Evolutionary conservation across 306 rosid species (phyloP).

Genomic region (Sicyos baderoa): DNA sequence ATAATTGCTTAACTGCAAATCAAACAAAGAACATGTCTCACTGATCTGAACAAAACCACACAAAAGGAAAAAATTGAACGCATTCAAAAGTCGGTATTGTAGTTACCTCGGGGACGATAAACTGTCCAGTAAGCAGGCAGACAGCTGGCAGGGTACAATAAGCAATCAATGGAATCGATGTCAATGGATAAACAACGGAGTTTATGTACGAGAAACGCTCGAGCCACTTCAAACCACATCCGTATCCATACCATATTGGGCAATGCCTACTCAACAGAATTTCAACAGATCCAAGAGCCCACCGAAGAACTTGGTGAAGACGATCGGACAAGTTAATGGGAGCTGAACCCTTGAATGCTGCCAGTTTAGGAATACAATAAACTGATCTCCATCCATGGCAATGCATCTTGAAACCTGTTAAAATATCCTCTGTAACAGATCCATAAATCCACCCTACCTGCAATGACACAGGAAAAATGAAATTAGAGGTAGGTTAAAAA

Average conservation of each 20-base stretch:
- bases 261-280: conserved; percentile 75
- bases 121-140: conserved; percentile 85
- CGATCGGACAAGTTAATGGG: conserved; percentile 86
- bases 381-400: conserved; percentile 96
- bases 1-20: conserved; percentile 75
- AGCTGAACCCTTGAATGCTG: conserved; percentile 94
- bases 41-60: conserved; percentile 19
- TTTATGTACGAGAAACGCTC: conserved; percentile 89
- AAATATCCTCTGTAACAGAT: conserved; percentile 84
- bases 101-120: conserved; percentile 78
- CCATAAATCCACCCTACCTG: conserved; percentile 99
- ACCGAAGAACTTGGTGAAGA: conserved; percentile 82
- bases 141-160: conserved; percentile 84
- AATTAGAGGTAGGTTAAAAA: neutral
- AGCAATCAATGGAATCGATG: conserved; percentile 69
- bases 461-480: conserved; percentile 3
- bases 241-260: conserved; percentile 89
- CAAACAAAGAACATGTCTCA: conserved; percentile 14
- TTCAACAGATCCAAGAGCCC: conserved; percentile 96
- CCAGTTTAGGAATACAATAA: conserved; percentile 80
- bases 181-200: conserved; percentile 83
- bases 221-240: conserved; percentile 74
- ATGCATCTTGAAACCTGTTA: conserved; percentile 92
- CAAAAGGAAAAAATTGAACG: neutral
- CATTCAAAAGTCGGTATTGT: neutral